Base-by-base conservation (phyloP, 1,284 basidiomycete genomes). In the Leccinum subrobustum region DNA sequence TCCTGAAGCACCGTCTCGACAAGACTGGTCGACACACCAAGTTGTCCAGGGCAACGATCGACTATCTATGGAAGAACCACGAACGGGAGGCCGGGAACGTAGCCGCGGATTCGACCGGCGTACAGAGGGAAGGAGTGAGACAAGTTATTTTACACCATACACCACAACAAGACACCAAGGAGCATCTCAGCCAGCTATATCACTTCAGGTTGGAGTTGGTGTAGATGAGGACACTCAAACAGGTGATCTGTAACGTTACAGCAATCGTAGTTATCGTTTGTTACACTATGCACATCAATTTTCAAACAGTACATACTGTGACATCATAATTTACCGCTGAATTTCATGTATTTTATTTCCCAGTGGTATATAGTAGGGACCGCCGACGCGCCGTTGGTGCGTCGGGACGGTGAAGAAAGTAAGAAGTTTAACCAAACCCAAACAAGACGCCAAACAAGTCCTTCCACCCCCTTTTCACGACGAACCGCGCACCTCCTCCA, bases 381-480 rank as follows among this genome's bases (percentile, higher is more conserved):
- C 39, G 23, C 23, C 23, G 23, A 23, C 23, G 23, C 23, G 23
- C 23, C 23, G 3, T 23, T 23, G 20, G 20, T 23, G 23, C 23
- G 23, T 23, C 23, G 23, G 23, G 23, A 23, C 3, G 23, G 20
- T 25, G 20, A 25, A 11, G 35, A 18, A n/a, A 0, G 25, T 47
- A 50, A 12, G 20, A 47, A 27, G 9, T 27, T 72, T 56, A 75
- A 48, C 73, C 56, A 11, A 72, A 75, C 33, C 83, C 83, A 54
- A 84, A 74, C 12, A 84, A 66, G 4, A 80, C 71, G 5, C 78
- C 75, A 2, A 82, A 65, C 9, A 84, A 62, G 65, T 85, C 82
- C 61, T 76, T 77, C 83, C 82, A 84, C 3, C 79, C 76, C n/a
- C 78, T 70, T 64, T 73, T 76, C 35, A 83, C 79, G 31, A 77